Evolutionary conservation across 1,284 basidiomycete genomes (phyloP), one percentile per base, ranked within the genome.

Genomic region (Mycena citricolor): DNA sequence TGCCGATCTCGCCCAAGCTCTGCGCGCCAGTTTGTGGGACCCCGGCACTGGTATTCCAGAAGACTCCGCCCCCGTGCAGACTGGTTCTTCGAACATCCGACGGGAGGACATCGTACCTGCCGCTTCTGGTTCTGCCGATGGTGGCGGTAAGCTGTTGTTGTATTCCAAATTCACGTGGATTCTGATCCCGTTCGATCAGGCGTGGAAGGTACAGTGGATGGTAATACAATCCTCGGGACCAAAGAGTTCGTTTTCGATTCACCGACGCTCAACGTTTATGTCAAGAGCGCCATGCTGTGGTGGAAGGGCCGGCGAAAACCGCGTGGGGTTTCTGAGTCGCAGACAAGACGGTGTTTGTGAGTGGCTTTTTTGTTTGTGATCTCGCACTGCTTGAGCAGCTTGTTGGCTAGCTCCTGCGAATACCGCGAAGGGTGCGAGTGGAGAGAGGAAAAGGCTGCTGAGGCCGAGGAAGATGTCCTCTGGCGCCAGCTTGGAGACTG

Each of bases 381-480:
- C 8, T 8, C 21, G 13, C 42, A 38, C 22, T 54, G 26, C 35
- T 30, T 26, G 8, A 41, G 23, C 24, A 50, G 19, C 35, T 39
- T 17, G 14, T 13, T 28, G 16, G 25, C 13, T 47, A 91, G 85
- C 24, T 77, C 79, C 28, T 94, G 91, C 58, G 90, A 93, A 61
- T 94, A 91, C 61, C 66, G 67, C 33, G 68, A 79, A 1, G 82
- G 76, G 10, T 94, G 90, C 56, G 91, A 94, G 66, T 94, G 90
- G 90, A 72, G 89, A 60, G 81, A 82, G 47, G 63, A 70, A 52
- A 87, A 83, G 58, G 82, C 83, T 3, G 51, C 52, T 28, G 81
- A 83, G 52, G 52, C 54, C 13, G 21, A 14, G 19, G 10, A 5
- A n/a, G n/a, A n/a, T n/a, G n/a, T n/a, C n/a, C n/a, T n/a, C n/a